Conservation (phyloP, 192 early-diverging fungal genomes). For the Thoreauomyces humboldtii region DNA sequence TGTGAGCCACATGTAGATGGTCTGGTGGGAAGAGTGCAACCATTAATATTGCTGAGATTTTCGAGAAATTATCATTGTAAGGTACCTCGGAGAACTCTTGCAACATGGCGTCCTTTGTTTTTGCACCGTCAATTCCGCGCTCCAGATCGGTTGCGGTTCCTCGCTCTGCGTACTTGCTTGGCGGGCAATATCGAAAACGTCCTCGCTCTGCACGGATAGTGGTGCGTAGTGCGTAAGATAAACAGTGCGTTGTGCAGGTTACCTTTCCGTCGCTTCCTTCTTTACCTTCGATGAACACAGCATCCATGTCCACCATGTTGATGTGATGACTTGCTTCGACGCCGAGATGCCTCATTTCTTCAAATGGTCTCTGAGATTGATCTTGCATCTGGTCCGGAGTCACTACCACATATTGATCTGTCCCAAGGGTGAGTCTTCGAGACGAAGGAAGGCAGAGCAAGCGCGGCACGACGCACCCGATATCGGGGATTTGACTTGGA, state of each 20-base stretch:
- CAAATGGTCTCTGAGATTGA: neutral
- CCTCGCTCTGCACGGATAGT: neutral
- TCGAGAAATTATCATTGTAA: neutral
- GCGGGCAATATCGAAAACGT: neutral
- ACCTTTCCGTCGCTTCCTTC: neutral
- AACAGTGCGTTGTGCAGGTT: neutral
- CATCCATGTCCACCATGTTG: neutral
- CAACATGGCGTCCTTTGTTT: neutral
- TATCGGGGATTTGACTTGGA: constrained; percentile 3
- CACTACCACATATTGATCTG: constrained; percentile 1
- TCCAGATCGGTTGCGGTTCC: neutral
- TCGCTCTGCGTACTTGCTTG: neutral
- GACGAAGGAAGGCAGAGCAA: neutral
- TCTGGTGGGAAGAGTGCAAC: neutral
- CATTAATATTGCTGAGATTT: neutral
- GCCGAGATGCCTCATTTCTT: neutral
- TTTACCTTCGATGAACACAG: constrained; percentile 7
- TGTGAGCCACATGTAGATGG: neutral
- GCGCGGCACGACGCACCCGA: neutral
- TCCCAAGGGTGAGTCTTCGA: neutral
- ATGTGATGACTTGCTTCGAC: neutral
- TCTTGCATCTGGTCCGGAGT: neutral
- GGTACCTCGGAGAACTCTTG: neutral
- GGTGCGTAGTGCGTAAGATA: neutral
- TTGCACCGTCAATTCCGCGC: neutral